Evolutionary conservation across 768 basidiomycete species (phyloP).

Genomic region (Amanita brunnescens): DNA sequence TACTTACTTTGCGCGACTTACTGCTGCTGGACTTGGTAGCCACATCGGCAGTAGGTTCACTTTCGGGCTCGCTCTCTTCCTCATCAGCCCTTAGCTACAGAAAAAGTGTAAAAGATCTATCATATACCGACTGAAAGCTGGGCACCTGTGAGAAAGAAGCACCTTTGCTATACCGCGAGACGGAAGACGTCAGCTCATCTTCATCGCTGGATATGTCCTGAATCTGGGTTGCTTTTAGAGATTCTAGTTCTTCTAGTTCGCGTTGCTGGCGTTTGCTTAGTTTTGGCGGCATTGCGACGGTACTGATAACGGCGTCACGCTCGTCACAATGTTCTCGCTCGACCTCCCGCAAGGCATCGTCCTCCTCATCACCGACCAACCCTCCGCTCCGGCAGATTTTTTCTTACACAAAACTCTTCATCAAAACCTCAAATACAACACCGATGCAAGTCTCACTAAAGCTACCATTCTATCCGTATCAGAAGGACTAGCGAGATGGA

Average conservation of each 20-base stretch:
- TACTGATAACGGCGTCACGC: too few relatives aligned
- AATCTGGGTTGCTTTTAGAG: conserved; percentile 27
- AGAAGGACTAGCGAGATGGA: conserved; percentile 51
- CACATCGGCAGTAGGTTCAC: conserved; percentile 16
- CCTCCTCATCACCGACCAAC: conserved; percentile 61
- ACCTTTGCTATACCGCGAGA: conserved; percentile 9
- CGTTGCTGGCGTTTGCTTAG: conserved; percentile 83
- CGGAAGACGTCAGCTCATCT: background rate
- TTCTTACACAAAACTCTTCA: conserved; percentile 48
- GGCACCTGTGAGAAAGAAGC: conserved; percentile 3
- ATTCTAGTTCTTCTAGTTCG: conserved; percentile 72
- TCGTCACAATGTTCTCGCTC: background rate
- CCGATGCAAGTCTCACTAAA: conserved; percentile 9
- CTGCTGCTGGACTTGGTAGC: conserved; percentile 20
- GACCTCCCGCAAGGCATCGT: conserved; percentile 11
- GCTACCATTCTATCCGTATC: conserved; percentile 50
- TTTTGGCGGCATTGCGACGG: conserved; percentile 50
- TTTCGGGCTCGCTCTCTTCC: conserved; percentile 5
- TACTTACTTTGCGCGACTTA: conserved; percentile 31
- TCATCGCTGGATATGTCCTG: conserved; percentile 21
- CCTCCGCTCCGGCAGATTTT: conserved; percentile 66
- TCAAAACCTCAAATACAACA: conserved; percentile 37
- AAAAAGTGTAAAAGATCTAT: too few relatives aligned
- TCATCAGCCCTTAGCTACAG: background rate
- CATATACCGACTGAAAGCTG: background rate